These are phyloP conservation scores for Tylopilus rubrobrunneus DNA, from an alignment of 768 basidiomycete genomes.

Conservation along the genomic window DNA sequence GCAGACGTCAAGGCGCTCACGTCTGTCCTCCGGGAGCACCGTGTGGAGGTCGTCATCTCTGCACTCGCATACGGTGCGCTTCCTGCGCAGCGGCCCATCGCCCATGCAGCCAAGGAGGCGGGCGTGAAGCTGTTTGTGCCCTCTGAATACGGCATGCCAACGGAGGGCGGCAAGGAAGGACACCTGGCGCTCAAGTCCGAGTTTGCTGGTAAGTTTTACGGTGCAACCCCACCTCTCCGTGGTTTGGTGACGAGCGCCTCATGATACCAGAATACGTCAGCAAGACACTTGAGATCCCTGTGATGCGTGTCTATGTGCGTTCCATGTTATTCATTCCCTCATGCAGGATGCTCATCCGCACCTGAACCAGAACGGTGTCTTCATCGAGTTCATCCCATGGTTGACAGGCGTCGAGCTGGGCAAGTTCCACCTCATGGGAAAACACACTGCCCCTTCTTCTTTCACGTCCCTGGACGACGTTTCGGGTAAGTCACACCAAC, in stretches of 20 bases:
- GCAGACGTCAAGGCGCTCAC: slow-evolving; percentile 22
- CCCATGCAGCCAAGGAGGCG: slow-evolving; percentile 35
- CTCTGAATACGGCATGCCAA: slow-evolving; percentile 36
- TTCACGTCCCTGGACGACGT: slow-evolving; percentile 34
- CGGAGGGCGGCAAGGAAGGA: slow-evolving; percentile 29
- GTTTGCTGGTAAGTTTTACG: slow-evolving; percentile 24
- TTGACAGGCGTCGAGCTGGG: slow-evolving; percentile 26
- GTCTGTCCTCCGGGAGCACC: slow-evolving; percentile 28
- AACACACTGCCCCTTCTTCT: slow-evolving; percentile 29
- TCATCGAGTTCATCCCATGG: slow-evolving; percentile 30
- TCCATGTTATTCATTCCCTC: not conserved
- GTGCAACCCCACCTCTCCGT: not conserved
- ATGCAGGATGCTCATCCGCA: not conserved
- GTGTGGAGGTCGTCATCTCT: slow-evolving; percentile 34
- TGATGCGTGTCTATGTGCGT: slow-evolving; percentile 32
- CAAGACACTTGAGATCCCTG: slow-evolving; percentile 29
- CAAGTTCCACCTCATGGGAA: slow-evolving; percentile 31
- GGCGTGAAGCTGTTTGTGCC: slow-evolving; percentile 39
- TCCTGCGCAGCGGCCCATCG: slow-evolving; percentile 25
- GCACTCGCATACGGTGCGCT: slow-evolving; percentile 29
- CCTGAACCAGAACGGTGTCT: slow-evolving; percentile 31
- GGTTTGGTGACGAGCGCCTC: not conserved
- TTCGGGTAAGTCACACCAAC: slow-evolving; percentile 22
- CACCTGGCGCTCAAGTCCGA: slow-evolving; percentile 23
- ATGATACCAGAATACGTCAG: slow-evolving; percentile 10